A percentile compares a stretch with the other conserved stretches of the same genome.
phyloP scores from a whole-genome alignment of 768 basidiomycete species.

The Leucosporidium scottii region DNA sequence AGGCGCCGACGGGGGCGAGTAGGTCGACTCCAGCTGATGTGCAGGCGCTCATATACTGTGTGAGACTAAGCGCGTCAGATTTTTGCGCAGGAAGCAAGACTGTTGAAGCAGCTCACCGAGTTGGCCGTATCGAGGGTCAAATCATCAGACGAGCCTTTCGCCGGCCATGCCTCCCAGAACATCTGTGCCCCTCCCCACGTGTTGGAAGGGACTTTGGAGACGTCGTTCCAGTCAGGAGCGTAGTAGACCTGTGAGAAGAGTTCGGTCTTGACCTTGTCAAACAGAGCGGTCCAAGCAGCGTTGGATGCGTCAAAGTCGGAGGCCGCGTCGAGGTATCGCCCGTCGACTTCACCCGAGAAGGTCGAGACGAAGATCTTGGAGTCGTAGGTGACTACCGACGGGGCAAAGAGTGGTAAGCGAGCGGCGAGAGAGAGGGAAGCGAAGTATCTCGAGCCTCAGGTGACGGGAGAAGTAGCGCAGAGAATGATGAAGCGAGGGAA shows the following conservation, averaged over 20 bases:
- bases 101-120: no score
- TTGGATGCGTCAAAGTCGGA: background rate
- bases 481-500: no score
- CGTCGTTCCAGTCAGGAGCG: background rate
- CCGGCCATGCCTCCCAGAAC: no score
- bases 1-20: background rate
- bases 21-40: background rate
- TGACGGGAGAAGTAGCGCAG: background rate
- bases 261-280: background rate
- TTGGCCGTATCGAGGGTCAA: no score
- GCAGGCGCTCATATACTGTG: background rate
- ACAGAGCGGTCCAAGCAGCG: background rate
- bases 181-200: no score
- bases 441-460: background rate
- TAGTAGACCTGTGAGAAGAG: background rate
- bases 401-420: background rate
- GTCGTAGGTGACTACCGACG: background rate
- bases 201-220: background rate
- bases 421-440: rapidly evolving
- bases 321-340: background rate
- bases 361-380: background rate
- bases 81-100: background rate
- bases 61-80: background rate
- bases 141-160: no score
- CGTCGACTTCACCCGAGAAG: background rate